Conservation (phyloP, 2,329 filamentous ascomycete genomes). For the Allantophomopsis lycopodina region DNA sequence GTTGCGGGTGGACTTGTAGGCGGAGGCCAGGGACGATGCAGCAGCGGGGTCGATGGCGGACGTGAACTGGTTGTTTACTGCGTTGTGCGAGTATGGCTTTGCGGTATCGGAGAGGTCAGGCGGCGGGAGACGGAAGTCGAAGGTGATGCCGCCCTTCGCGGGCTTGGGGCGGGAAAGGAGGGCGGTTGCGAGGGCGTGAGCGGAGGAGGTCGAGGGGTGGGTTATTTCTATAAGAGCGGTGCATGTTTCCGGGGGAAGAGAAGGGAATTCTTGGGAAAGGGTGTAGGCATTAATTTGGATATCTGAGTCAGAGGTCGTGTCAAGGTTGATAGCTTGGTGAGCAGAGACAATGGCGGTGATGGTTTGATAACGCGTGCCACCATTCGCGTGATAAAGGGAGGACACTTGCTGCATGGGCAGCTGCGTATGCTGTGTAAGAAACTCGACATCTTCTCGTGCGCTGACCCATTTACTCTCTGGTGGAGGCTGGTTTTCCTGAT, state of each 20-base stretch:
- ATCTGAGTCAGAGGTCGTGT: conserved; percentile 29
- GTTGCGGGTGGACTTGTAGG: conserved; percentile 9
- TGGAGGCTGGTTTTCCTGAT: conserved; percentile 1
- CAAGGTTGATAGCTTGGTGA: conserved; percentile 12
- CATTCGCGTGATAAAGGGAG: conserved; percentile 46
- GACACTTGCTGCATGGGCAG: conserved; percentile 32
- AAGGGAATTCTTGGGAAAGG: conserved; percentile 38
- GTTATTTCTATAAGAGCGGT: conserved; percentile 40
- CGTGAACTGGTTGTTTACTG: not conserved
- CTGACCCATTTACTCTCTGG: conserved; percentile 41
- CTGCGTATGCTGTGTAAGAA: conserved; percentile 36
- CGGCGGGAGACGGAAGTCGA: conserved; percentile 16
- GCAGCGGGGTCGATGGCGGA: not conserved
- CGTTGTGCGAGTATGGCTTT: conserved; percentile 2
- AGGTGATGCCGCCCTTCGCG: conserved; percentile 8
- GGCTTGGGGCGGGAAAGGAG: conserved; percentile 20
- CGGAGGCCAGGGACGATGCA: not conserved
- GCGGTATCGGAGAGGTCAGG: conserved; percentile 3
- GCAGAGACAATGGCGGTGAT: conserved; percentile 31
- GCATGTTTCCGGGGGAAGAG: conserved; percentile 30
- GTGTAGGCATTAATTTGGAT: conserved; percentile 34
- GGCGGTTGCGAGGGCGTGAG: conserved; percentile 43
- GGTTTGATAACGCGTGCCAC: conserved; percentile 38
- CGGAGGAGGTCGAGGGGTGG: conserved; percentile 38
- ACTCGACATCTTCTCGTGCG: conserved; percentile 42